phyloP scores from a whole-genome alignment of 495 filamentous ascomycete species.

The Aspergillus carlsbadensis region DNA sequence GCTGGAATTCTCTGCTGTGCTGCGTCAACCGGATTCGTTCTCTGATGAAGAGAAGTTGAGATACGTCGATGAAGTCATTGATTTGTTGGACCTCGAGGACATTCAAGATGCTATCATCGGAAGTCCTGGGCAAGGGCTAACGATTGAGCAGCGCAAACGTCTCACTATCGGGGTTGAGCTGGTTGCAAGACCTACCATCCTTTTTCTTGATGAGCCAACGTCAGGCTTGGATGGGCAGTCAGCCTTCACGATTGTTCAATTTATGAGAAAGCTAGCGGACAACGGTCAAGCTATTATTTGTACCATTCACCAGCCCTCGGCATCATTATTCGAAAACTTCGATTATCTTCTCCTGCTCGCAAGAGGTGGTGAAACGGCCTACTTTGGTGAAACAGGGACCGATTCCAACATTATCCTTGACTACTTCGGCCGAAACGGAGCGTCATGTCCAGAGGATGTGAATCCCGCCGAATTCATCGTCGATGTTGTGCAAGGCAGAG shows the following conservation, averaged over 20 bases:
- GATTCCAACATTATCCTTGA: conserved; percentile 55
- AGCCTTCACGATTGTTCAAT: conserved; percentile 65
- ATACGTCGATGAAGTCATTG: conserved; percentile 53
- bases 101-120: conserved; percentile 66
- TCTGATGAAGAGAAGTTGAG: conserved; percentile 44
- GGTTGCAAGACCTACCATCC: conserved; percentile 61
- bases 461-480: conserved; percentile 63
- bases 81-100: conserved; percentile 45
- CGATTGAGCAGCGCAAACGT: conserved; percentile 61
- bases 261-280: conserved; percentile 77
- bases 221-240: conserved; percentile 64
- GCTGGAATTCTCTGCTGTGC: conserved; percentile 47
- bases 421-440: conserved; percentile 56
- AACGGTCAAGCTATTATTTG: conserved; percentile 82
- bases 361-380: conserved; percentile 52
- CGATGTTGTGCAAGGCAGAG: conserved; percentile 42
- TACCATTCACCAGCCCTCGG: conserved; percentile 91
- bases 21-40: conserved; percentile 40
- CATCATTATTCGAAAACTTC: conserved; percentile 52
- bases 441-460: conserved; percentile 43
- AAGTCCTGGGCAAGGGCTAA: conserved; percentile 59
- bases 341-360: conserved; percentile 51
- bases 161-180: conserved; percentile 72
- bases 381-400: conserved; percentile 65
- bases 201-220: conserved; percentile 70